A percentile compares a stretch with the other conserved stretches of the same genome.
phyloP scores from a whole-genome alignment of 768 basidiomycete genomes.

The Tylopilus subfusipes region DNA sequence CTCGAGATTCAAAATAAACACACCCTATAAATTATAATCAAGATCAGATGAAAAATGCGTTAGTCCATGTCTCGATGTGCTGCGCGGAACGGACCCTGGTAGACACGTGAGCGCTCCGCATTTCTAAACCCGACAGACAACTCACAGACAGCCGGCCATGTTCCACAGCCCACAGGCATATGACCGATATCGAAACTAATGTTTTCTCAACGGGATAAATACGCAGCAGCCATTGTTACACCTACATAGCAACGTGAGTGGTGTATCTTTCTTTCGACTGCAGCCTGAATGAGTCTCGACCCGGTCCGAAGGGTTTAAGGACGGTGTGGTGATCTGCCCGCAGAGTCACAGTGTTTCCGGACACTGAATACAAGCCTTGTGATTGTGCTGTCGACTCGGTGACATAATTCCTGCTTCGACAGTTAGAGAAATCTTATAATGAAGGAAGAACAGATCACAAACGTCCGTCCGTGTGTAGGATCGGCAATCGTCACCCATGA shows the following conservation, averaged over 20 bases:
- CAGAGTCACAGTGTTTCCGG: slow-evolving; percentile 36
- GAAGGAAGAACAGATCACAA: not conserved
- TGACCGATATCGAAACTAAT: slow-evolving; percentile 34
- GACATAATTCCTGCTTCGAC: slow-evolving; percentile 39
- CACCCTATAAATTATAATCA: slow-evolving; percentile 20
- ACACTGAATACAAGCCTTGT: slow-evolving; percentile 56
- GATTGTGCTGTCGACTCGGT: slow-evolving; percentile 44
- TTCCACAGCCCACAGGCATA: slow-evolving; percentile 40
- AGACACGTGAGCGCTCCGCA: not conserved
- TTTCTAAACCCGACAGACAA: not conserved
- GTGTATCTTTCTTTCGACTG: slow-evolving; percentile 28
- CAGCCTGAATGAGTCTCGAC: slow-evolving; percentile 37
- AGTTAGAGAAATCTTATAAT: not conserved
- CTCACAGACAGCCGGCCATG: slow-evolving; percentile 38
- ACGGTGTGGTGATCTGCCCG: slow-evolving; percentile 33
- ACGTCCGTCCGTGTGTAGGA: slow-evolving; percentile 36
- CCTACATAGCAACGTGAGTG: slow-evolving; percentile 34
- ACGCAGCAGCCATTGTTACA: not conserved
- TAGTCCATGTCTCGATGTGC: not conserved
- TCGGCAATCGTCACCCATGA: slow-evolving; percentile 30
- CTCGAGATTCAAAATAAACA: not conserved
- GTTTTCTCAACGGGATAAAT: not conserved
- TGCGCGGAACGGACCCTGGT: slow-evolving; percentile 26
- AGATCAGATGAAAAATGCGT: not conserved
- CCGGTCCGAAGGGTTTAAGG: slow-evolving; percentile 29